Conservation (phyloP, 2,329 filamentous ascomycete species). For the Ophiosphaerella korrae region DNA sequence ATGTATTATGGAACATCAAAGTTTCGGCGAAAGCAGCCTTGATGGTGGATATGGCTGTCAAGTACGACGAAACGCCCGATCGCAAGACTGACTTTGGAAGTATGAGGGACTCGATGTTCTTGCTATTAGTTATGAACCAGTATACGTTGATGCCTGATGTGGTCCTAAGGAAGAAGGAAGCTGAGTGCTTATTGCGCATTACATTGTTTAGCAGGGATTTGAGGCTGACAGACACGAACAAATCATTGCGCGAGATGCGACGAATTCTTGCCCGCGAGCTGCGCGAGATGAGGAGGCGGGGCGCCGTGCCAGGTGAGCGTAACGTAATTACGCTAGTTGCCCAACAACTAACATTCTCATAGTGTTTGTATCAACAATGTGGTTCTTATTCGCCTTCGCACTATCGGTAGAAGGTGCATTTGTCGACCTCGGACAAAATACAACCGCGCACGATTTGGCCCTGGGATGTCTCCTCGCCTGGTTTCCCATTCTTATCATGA, state of each 20-base stretch:
- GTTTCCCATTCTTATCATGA: conserved; percentile 53
- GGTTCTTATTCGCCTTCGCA: conserved; percentile 50
- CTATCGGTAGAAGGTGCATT: conserved; percentile 48
- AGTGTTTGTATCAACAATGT: conserved; percentile 50
- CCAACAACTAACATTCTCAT: background rate
- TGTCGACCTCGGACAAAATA: conserved; percentile 44
- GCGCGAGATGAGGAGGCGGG: conserved; percentile 48
- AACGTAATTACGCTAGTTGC: too few relatives aligned
- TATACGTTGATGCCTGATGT: conserved; percentile 46
- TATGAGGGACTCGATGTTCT: conserved; percentile 52
- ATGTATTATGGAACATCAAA: conserved; percentile 50
- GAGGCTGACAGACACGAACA: conserved; percentile 30
- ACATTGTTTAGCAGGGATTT: conserved; percentile 50
- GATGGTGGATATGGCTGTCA: conserved; percentile 48
- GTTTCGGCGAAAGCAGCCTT: conserved; percentile 47
- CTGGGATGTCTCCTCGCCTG: conserved; percentile 53
- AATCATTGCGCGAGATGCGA: conserved; percentile 40
- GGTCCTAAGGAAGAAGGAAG: conserved; percentile 31
- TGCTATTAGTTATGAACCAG: conserved; percentile 54
- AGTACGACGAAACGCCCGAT: conserved; percentile 35
- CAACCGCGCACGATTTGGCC: conserved; percentile 52
- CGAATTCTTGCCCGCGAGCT: conserved; percentile 48
- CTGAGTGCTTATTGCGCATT: conserved; percentile 49
- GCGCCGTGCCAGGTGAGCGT: conserved; percentile 41
- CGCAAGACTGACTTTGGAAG: conserved; percentile 42